Evolutionary conservation across 306 rosid genomes (phyloP).

Genomic region (Astragalus membranaceus): DNA sequence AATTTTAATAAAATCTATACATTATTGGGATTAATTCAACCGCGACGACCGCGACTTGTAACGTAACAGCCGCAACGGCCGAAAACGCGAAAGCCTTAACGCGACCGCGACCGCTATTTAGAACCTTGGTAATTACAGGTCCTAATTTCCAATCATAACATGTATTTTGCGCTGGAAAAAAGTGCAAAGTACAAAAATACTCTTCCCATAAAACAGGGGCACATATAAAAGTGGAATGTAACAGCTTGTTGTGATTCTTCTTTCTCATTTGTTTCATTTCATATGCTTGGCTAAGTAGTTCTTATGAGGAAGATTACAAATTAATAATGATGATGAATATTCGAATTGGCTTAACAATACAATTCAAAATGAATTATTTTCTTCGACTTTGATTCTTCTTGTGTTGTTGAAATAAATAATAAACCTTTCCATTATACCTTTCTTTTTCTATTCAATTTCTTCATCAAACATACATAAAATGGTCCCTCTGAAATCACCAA

Average conservation of each 20-base stretch:
- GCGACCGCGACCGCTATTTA: too few species aligned
- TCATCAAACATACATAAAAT: neutral
- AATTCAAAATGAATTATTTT: neutral
- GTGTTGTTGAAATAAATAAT: constrained; percentile 2
- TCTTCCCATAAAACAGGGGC: neutral
- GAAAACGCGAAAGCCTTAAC: too few species aligned
- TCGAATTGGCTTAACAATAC: neutral
- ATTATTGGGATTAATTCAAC: too few species aligned
- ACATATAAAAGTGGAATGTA: constrained; percentile 15
- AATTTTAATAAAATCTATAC: too few species aligned
- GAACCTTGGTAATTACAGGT: too few species aligned
- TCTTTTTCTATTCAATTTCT: constrained; percentile 22
- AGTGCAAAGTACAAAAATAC: too few species aligned
- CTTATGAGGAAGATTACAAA: neutral
- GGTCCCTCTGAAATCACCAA: neutral
- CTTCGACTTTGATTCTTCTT: neutral
- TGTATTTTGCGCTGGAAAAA: too few species aligned
- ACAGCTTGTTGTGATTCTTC: constrained; percentile 20
- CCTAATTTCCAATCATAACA: too few species aligned
- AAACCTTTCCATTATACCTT: constrained; percentile 17
- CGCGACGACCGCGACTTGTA: too few species aligned
- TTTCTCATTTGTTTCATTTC: neutral
- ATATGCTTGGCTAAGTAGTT: neutral
- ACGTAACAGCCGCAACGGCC: too few species aligned
- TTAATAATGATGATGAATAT: constrained; percentile 3